These are phyloP conservation scores for Zygosaccharomyces pseudorouxii DNA, from an alignment of 805 yeast genomes.

Conservation along the genomic window DNA sequence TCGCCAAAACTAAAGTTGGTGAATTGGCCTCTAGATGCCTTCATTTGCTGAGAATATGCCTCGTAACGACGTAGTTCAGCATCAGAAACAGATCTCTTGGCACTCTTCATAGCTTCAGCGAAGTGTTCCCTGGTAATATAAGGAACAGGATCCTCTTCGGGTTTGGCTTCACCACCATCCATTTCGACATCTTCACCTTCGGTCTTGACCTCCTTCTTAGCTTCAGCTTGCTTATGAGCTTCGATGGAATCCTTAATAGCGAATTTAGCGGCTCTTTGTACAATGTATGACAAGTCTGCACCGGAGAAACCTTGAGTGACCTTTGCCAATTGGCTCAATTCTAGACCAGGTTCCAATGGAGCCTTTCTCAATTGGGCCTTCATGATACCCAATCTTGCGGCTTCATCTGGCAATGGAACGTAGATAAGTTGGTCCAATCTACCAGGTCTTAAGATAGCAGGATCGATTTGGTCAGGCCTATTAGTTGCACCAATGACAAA, in stretches of 20 bases:
- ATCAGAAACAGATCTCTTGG: constrained; percentile 94
- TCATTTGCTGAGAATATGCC: constrained; percentile 95
- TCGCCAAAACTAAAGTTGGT: constrained; percentile 83
- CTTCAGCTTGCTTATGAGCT: constrained; percentile 54
- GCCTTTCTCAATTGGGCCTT: constrained; percentile 96
- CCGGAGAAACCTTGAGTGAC: constrained; percentile 98
- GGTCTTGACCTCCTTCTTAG: constrained; percentile 40
- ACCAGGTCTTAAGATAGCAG: constrained; percentile 98
- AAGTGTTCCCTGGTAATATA: constrained; percentile 89
- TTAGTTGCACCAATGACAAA: constrained; percentile 99
- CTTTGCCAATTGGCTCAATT: constrained; percentile 81
- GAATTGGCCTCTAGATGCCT: constrained; percentile 92
- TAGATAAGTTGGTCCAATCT: constrained; percentile 97
- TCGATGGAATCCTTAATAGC: constrained; percentile 98
- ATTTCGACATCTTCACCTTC: constrained; percentile 46
- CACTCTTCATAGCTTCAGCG: constrained; percentile 99
- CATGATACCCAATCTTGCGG: constrained; percentile 87
- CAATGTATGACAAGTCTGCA: constrained; percentile 96
- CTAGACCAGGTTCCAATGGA: constrained; percentile 96
- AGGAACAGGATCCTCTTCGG: constrained; percentile 85
- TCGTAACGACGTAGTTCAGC: constrained; percentile 98
- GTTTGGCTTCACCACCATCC: constrained; percentile 29
- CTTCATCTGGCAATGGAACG: constrained; percentile 97
- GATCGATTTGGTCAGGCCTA: constrained; percentile 99
- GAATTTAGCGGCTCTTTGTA: constrained; percentile 96